phyloP scores from a whole-genome alignment of 345 rosid genomes.

The Rhizophora apiculata region DNA sequence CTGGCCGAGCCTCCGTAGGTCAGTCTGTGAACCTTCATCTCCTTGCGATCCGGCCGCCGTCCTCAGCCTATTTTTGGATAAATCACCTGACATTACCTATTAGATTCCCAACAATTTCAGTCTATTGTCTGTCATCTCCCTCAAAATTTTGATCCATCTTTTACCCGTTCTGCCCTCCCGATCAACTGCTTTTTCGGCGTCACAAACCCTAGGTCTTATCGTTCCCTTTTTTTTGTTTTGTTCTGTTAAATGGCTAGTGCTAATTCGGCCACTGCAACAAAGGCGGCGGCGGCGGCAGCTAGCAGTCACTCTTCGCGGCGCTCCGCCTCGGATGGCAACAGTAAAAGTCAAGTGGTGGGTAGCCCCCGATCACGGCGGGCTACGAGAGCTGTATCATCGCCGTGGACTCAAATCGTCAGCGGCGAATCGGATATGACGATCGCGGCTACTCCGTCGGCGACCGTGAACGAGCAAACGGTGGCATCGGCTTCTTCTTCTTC shows the following conservation, averaged over 20 bases:
- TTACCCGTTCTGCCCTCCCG: background rate
- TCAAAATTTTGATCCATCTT: too few species aligned
- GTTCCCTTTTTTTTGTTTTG: background rate
- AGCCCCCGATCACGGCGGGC: constrained; percentile 28
- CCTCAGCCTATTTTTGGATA: too few species aligned
- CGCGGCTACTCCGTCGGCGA: constrained; percentile 18
- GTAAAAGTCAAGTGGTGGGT: background rate
- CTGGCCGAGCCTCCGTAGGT: too few species aligned
- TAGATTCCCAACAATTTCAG: too few species aligned
- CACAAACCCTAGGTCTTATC: background rate
- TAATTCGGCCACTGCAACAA: background rate
- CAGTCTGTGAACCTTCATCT: too few species aligned
- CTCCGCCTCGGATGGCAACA: background rate
- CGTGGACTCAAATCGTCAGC: constrained; percentile 49
- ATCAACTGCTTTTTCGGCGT: background rate
- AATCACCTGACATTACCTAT: too few species aligned
- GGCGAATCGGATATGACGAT: constrained; percentile 36
- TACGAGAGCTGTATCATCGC: constrained; percentile 18
- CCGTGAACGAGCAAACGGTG: constrained; percentile 22
- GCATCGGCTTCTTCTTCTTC: background rate
- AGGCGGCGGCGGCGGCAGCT: background rate
- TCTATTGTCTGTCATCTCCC: too few species aligned
- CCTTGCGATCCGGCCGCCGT: too few species aligned
- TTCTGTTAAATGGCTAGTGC: background rate
- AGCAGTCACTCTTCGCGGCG: background rate